A percentile compares a stretch with the other conserved stretches of the same genome.
Evolutionary conservation across 805 yeast species (phyloP).

Genomic region (Yarrowia sp.): DNA sequence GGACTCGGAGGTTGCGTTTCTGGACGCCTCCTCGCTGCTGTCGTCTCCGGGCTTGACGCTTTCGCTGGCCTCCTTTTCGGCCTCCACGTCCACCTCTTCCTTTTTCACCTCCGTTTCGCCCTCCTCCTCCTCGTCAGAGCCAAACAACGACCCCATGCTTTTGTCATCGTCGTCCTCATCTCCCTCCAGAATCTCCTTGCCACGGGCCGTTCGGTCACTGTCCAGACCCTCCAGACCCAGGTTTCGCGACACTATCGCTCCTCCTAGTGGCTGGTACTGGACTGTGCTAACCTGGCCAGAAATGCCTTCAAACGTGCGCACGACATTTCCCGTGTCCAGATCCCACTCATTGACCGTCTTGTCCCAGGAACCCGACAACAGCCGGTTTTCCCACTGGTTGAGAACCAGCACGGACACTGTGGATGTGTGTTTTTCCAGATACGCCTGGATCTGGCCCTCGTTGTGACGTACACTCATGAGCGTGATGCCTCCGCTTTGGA

Average conservation of each 20-base stretch:
- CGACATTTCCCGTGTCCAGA: constrained; percentile 61
- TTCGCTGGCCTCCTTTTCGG: constrained; percentile 15
- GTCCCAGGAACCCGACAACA: constrained; percentile 91
- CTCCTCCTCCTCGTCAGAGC: constrained; percentile 50
- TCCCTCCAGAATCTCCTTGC: constrained; percentile 21
- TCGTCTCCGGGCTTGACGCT: constrained; percentile 25
- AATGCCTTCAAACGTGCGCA: constrained; percentile 50
- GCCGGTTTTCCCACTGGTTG: constrained; percentile 56
- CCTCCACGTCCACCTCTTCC: not conserved
- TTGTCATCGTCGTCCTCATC: constrained; percentile 31
- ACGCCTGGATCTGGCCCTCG: constrained; percentile 79
- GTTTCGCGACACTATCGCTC: constrained; percentile 30
- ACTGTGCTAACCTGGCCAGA: constrained; percentile 78
- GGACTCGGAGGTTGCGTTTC: constrained; percentile 27
- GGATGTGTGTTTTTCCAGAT: constrained; percentile 65
- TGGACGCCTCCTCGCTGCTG: not conserved
- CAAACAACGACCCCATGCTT: constrained; percentile 55
- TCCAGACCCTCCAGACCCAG: constrained; percentile 30
- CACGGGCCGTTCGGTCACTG: constrained; percentile 27
- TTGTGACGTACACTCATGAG: constrained; percentile 76
- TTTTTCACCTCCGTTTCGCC: not conserved
- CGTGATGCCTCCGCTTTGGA: constrained; percentile 74
- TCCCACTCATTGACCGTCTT: constrained; percentile 80
- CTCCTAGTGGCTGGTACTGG: constrained; percentile 48
- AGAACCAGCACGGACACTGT: constrained; percentile 71